Conservation (phyloP, 2,329 filamentous ascomycete species). For the Paraphaeosphaeria minitans region DNA sequence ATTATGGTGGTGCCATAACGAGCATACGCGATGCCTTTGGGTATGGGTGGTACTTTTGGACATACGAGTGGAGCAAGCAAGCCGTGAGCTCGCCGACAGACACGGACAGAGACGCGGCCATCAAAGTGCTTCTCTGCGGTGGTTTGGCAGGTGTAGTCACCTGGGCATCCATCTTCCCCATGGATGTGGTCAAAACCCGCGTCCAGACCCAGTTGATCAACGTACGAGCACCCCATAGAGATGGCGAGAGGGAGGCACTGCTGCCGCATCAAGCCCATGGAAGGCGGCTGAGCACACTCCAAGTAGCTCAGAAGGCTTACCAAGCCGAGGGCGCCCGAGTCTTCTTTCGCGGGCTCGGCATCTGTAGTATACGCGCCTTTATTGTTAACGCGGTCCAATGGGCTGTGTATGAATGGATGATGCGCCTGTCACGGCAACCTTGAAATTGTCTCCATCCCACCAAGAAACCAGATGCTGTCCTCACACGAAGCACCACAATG, state of each 20-base stretch:
- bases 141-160: slow-evolving; percentile 86
- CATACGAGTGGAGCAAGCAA: slow-evolving; percentile 77
- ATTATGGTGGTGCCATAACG: slow-evolving; percentile 80
- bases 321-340: slow-evolving; percentile 71
- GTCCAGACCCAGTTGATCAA: slow-evolving; percentile 72
- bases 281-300: slow-evolving; percentile 60
- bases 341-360: slow-evolving; percentile 80
- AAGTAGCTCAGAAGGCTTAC: slow-evolving; percentile 71
- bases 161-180: slow-evolving; percentile 87
- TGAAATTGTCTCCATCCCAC: slow-evolving; percentile 7
- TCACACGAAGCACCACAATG: slow-evolving; percentile 6
- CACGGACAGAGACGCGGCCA: slow-evolving; percentile 56
- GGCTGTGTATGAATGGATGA: slow-evolving; percentile 89
- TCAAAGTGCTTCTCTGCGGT: slow-evolving; percentile 78
- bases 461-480: neutral
- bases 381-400: slow-evolving; percentile 92
- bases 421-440: slow-evolving; percentile 54
- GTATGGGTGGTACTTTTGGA: slow-evolving; percentile 98
- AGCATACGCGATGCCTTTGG: slow-evolving; percentile 83
- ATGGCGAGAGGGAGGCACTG: slow-evolving; percentile 27
- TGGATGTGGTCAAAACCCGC: slow-evolving; percentile 91
- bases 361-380: slow-evolving; percentile 87
- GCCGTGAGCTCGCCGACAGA: slow-evolving; percentile 55
- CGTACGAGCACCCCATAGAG: slow-evolving; percentile 5
- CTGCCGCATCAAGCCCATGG: slow-evolving; percentile 24